Conservation (phyloP, 2,329 filamentous ascomycete species). For the Capronia epimyces region DNA sequence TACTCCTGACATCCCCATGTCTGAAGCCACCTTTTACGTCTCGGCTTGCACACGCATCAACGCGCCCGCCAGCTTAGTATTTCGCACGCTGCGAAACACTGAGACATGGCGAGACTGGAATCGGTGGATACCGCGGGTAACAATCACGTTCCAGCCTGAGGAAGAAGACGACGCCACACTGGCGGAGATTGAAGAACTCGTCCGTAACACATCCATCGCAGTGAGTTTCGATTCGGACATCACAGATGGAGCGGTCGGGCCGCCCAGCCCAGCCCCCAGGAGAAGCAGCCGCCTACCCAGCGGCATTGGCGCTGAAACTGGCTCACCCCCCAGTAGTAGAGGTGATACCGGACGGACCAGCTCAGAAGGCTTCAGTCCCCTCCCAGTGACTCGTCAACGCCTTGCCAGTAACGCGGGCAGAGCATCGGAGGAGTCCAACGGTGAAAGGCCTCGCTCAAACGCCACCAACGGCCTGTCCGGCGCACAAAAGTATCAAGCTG, state of each 20-base stretch:
- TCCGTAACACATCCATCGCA: constrained; percentile 28
- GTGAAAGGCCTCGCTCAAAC: constrained; percentile 11
- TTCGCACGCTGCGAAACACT: constrained; percentile 42
- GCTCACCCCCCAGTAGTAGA: background rate
- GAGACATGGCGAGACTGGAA: constrained; percentile 47
- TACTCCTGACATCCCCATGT: constrained; percentile 34
- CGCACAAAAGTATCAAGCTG: constrained; percentile 24
- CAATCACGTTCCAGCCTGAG: constrained; percentile 39
- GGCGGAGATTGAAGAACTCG: constrained; percentile 27
- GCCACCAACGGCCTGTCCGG: constrained; percentile 13
- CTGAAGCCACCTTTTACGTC: constrained; percentile 32
- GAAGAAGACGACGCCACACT: constrained; percentile 20
- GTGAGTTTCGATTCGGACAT: constrained; percentile 27
- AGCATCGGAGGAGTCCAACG: constrained; percentile 8
- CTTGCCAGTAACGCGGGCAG: constrained; percentile 22
- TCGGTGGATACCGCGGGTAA: constrained; percentile 42
- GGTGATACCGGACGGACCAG: background rate
- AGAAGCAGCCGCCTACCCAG: constrained; percentile 6
- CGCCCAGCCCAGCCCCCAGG: background rate
- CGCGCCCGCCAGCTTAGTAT: constrained; percentile 41
- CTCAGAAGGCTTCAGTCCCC: constrained; percentile 7
- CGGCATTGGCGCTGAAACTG: constrained; percentile 1
- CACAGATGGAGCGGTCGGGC: constrained; percentile 20
- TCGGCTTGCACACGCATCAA: constrained; percentile 37
- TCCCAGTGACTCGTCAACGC: constrained; percentile 19